Evolutionary conservation across 179 eudicot species (phyloP).

Genomic region (Carnegiea gigantea): DNA sequence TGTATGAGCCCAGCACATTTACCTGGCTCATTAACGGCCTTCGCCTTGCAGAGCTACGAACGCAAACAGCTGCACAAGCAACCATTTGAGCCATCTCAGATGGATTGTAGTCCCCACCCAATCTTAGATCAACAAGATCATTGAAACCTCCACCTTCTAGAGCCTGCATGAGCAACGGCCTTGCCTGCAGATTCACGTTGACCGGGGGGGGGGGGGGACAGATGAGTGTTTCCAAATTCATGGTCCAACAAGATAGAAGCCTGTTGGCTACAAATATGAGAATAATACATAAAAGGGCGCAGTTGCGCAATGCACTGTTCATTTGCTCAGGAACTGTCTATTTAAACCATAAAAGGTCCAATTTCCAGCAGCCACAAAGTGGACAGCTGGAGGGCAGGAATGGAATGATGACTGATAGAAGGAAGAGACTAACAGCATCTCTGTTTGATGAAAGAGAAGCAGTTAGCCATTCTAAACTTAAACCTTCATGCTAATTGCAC

Average conservation of each 20-base stretch:
- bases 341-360: not conserved
- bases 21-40: constrained; percentile 81
- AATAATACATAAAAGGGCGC: not conserved
- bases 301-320: not conserved
- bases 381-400: not conserved
- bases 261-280: not conserved
- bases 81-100: constrained; percentile 69
- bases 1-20: not conserved
- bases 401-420: not conserved
- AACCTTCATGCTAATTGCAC: not conserved
- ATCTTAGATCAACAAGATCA: constrained; percentile 57
- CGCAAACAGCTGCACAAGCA: constrained; percentile 81
- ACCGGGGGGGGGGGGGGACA: not conserved
- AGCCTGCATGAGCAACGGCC: constrained; percentile 63
- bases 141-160: constrained; percentile 50
- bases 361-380: not conserved
- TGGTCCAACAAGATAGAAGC: not conserved
- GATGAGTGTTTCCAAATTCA: not conserved
- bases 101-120: constrained; percentile 48
- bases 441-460: too few species aligned
- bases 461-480: not conserved
- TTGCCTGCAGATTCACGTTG: constrained; percentile 46
- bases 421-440: not conserved
- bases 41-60: constrained; percentile 71
- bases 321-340: not conserved